Evolutionary conservation across 345 rosid genomes (phyloP).

Genomic region (Excoecaria cochinchinensis): DNA sequence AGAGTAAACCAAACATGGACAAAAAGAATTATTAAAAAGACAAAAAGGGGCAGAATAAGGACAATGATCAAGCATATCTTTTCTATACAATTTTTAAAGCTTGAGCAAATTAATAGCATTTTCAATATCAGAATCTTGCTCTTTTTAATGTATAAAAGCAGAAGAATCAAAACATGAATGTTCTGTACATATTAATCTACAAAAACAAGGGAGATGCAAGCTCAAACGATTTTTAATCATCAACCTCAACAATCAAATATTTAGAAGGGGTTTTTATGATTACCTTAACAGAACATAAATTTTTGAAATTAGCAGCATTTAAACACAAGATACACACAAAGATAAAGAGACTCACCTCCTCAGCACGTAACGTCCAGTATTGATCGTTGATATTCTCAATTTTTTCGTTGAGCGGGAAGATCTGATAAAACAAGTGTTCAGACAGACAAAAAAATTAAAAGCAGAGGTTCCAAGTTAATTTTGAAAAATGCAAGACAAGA

Average conservation of each 20-base stretch:
- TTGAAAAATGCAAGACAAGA: neutral
- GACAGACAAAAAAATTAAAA: neutral
- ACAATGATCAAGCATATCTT: neutral
- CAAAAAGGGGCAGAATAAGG: neutral
- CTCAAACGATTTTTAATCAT: neutral
- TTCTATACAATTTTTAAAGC: neutral
- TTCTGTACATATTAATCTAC: neutral
- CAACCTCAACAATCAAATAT: neutral
- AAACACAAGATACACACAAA: neutral
- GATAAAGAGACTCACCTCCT: conserved; percentile 56
- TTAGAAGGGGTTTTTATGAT: no score
- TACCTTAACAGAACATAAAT: neutral
- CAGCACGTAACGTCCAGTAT: conserved; percentile 96
- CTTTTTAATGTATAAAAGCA: neutral
- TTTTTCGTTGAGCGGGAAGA: conserved; percentile 34
- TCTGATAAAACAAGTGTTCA: conserved; percentile 29
- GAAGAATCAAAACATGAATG: neutral
- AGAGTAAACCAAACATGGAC: neutral
- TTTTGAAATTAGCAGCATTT: neutral
- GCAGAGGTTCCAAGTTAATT: neutral
- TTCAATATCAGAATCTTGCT: neutral
- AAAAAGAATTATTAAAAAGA: neutral
- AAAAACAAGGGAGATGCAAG: neutral
- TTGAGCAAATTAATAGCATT: neutral
- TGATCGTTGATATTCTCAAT: conserved; percentile 84